These are phyloP conservation scores for Xylaria acuta DNA, from an alignment of 495 filamentous ascomycete genomes.

Conservation along the genomic window DNA sequence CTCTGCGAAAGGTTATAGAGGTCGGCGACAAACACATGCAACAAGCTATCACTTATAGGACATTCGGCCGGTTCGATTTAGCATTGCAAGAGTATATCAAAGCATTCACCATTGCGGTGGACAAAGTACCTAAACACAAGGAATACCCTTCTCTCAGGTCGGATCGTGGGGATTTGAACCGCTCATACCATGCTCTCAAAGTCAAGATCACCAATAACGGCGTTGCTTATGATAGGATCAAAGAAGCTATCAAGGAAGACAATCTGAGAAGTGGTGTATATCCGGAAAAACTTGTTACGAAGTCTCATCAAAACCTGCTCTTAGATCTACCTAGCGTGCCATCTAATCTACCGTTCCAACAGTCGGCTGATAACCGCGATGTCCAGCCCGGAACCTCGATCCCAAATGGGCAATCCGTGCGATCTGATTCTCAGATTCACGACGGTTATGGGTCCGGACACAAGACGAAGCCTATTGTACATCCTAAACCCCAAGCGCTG, in stretches of 20 bases:
- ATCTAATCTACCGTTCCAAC: conserved; percentile 7
- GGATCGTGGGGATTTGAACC: conserved; percentile 52
- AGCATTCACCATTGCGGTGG: conserved; percentile 75
- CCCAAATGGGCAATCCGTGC: not conserved
- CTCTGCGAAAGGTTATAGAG: conserved; percentile 57
- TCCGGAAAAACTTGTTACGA: conserved; percentile 34
- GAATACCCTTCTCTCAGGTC: conserved; percentile 63
- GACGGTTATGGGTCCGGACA: not conserved
- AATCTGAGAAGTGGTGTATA: conserved; percentile 62
- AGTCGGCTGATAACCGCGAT: conserved; percentile 22
- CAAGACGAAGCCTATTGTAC: conserved; percentile 57
- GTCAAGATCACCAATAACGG: conserved; percentile 53
- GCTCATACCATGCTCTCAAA: conserved; percentile 56
- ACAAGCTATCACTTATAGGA: conserved; percentile 57
- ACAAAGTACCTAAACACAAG: conserved; percentile 74
- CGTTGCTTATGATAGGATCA: conserved; percentile 61
- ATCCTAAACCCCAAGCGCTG: conserved; percentile 67
- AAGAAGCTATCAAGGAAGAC: conserved; percentile 70
- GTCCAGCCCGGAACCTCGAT: not conserved
- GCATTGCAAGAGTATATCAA: conserved; percentile 75
- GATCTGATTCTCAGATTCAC: not conserved
- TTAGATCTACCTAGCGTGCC: conserved; percentile 17
- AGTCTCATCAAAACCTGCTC: not conserved
- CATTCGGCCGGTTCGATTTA: conserved; percentile 59
- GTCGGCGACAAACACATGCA: conserved; percentile 55